Evolutionary conservation across 1,284 basidiomycete species (phyloP).

Genomic region (Apiotrichum sp.): DNA sequence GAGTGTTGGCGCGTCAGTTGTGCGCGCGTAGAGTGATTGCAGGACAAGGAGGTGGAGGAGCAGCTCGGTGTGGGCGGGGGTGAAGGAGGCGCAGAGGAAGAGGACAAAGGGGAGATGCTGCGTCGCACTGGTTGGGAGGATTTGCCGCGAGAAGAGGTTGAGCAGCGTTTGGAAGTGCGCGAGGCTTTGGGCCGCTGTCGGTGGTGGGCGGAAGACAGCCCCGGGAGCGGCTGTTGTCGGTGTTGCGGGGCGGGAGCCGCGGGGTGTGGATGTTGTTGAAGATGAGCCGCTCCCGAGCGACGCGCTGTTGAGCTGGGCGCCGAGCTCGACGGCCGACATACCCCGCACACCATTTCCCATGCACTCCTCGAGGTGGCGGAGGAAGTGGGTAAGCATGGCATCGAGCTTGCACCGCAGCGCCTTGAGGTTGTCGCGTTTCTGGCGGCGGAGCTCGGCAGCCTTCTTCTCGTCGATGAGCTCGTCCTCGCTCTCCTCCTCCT

Average conservation of each 20-base stretch:
- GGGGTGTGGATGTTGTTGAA: constrained; percentile 17
- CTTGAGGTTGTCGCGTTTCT: constrained; percentile 59
- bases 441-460: constrained; percentile 52
- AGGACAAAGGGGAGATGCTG: constrained; percentile 95
- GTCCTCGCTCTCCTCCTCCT: constrained; percentile 55
- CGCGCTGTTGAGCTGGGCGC: constrained; percentile 24
- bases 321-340: constrained; percentile 30
- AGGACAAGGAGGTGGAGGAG: constrained; percentile 90
- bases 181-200: constrained; percentile 30
- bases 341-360: constrained; percentile 29
- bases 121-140: constrained; percentile 92
- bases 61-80: constrained; percentile 80
- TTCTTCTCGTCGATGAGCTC: constrained; percentile 48
- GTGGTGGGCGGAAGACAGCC: constrained; percentile 13
- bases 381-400: constrained; percentile 73
- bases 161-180: constrained; percentile 80
- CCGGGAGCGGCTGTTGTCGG: constrained; percentile 26
- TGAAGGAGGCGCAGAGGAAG: constrained; percentile 90
- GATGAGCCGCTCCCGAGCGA: constrained; percentile 26
- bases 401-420: constrained; percentile 89
- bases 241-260: constrained; percentile 17
- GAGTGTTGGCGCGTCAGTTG: constrained; percentile 50
- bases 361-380: constrained; percentile 59
- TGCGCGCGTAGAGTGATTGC: constrained; percentile 71
- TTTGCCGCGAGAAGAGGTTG: constrained; percentile 84